phyloP scores from a whole-genome alignment of 805 yeast species.

The Grigorovia humatica region DNA sequence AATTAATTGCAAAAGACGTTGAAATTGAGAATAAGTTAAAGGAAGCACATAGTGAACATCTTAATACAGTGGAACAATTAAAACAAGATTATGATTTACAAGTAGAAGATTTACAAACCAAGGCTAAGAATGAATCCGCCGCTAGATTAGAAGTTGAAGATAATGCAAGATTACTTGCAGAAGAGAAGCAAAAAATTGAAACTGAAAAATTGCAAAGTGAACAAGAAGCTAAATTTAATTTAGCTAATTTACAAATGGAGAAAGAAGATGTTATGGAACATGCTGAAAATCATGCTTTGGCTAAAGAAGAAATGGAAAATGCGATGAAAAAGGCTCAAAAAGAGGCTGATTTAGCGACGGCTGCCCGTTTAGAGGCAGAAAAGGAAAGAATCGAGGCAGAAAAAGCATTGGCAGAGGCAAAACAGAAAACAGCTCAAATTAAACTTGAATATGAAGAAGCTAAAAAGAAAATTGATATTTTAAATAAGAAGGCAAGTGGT shows the following conservation, averaged over 20 bases:
- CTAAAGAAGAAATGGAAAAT: background rate
- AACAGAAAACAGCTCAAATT: background rate
- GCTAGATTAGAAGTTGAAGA: background rate
- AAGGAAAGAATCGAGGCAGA: background rate
- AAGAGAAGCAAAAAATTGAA: slow-evolving; percentile 7
- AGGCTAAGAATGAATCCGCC: slow-evolving; percentile 6
- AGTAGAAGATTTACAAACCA: slow-evolving; percentile 8
- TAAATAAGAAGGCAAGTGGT: background rate
- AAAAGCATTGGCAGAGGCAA: slow-evolving; percentile 1
- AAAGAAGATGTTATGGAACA: background rate
- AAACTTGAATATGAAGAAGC: slow-evolving; percentile 8
- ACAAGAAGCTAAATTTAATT: slow-evolving; percentile 11
- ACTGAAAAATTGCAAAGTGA: slow-evolving; percentile 11
- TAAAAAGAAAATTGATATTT: background rate
- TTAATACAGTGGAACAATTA: slow-evolving; percentile 13
- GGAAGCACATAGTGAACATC: slow-evolving; percentile 14
- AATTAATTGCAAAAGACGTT: slow-evolving; percentile 17
- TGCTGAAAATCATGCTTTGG: background rate
- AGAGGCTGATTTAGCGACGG: slow-evolving; percentile 7
- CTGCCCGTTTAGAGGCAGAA: slow-evolving; percentile 3
- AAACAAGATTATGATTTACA: slow-evolving; percentile 13
- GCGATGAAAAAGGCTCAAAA: slow-evolving; percentile 35
- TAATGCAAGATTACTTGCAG: background rate
- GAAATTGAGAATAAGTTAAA: slow-evolving; percentile 16
- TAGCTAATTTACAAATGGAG: background rate